Conservation (phyloP, 441 rosid genomes). For the Corymbia calophylla region DNA sequence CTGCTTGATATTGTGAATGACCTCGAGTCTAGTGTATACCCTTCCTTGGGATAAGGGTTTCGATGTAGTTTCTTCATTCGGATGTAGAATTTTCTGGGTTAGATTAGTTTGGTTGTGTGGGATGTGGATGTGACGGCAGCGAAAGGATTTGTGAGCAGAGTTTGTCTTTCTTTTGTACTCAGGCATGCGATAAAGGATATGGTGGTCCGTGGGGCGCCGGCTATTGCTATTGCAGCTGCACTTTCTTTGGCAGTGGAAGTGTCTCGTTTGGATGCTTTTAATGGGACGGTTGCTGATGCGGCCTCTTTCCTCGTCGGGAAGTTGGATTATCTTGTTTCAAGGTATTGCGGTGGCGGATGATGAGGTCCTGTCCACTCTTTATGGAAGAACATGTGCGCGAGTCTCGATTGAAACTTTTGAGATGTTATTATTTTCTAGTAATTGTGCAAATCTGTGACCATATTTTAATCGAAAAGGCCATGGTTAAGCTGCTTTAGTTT, state of each 20-base stretch:
- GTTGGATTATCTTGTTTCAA: conserved; percentile 83
- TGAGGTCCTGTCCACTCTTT: neutral
- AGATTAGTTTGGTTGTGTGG: no score
- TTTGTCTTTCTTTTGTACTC: neutral
- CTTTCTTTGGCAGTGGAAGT: conserved; percentile 91
- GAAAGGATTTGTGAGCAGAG: neutral
- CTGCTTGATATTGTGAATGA: neutral
- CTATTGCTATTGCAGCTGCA: conserved; percentile 90
- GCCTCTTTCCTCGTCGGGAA: conserved; percentile 40
- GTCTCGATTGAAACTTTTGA: neutral
- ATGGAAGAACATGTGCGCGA: neutral
- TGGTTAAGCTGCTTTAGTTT: neutral
- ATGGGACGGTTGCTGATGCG: conserved; percentile 51
- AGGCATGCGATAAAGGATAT: conserved; percentile 84
- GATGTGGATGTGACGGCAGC: neutral
- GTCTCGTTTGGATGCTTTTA: conserved; percentile 36
- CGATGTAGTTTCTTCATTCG: neutral
- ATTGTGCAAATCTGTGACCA: neutral
- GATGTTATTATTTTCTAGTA: neutral
- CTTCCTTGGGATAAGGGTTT: neutral
- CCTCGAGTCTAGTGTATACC: neutral
- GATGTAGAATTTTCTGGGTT: neutral
- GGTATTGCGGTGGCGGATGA: conserved; percentile 24
- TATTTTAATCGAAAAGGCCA: neutral
- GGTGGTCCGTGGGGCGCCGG: conserved; percentile 99